These are phyloP conservation scores for Emmonsiellopsis sp. DNA, from an alignment of 2,329 filamentous ascomycete genomes.

Conservation along the genomic window DNA sequence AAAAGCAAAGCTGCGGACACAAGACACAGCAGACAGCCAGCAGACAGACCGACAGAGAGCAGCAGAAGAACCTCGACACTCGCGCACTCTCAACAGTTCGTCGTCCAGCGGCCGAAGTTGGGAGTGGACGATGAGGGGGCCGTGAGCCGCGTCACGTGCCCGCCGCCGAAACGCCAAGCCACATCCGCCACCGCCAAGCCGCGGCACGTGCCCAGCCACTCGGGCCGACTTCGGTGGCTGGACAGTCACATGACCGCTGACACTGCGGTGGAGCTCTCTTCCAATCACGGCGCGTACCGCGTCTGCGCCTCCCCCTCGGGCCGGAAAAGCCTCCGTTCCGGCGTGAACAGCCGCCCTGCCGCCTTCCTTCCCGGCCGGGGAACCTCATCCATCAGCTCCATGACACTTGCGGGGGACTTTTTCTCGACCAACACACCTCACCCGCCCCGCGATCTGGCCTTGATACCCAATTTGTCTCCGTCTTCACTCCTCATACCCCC, in stretches of 20 bases:
- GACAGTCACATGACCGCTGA: neutral
- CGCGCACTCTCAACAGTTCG: too few relatives aligned
- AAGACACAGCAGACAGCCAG: neutral
- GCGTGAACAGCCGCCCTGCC: neutral
- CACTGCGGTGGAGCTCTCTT: too few relatives aligned
- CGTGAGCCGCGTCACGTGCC: neutral
- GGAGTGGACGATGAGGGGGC: neutral
- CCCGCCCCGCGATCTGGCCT: too few relatives aligned
- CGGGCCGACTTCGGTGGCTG: too few relatives aligned
- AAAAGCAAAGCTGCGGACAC: neutral
- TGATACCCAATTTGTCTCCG: neutral
- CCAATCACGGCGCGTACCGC: neutral
- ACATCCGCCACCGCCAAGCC: neutral
- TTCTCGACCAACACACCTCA: too few relatives aligned
- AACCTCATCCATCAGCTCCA: neutral
- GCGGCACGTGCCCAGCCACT: neutral
- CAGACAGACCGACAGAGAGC: neutral
- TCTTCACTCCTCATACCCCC: neutral
- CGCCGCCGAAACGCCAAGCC: neutral
- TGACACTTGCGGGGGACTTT: too few relatives aligned
- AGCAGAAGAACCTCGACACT: neutral
- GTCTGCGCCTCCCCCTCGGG: neutral
- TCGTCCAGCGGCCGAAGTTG: neutral
- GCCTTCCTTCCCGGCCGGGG: neutral
- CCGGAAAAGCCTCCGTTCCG: neutral